phyloP scores from a whole-genome alignment of 2,329 filamentous ascomycete species.

The Aspergillus terreus region DNA sequence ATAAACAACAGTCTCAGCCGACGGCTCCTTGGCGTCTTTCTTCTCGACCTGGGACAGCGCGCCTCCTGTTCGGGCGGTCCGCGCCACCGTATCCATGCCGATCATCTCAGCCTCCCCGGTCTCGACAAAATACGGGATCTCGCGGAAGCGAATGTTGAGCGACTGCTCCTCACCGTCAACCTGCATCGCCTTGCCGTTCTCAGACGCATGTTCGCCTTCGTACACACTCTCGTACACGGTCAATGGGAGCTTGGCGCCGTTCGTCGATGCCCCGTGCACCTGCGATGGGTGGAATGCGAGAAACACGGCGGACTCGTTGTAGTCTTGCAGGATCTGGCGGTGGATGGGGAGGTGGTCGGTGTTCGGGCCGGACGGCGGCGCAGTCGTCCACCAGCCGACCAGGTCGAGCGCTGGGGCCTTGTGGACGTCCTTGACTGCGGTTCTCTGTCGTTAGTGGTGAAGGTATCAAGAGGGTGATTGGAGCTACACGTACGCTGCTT shows the following conservation, averaged over 20 bases:
- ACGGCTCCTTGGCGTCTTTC: slow-evolving; percentile 30
- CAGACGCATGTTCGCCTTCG: slow-evolving; percentile 62
- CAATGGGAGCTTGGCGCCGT: slow-evolving; percentile 78
- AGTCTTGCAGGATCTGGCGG: slow-evolving; percentile 66
- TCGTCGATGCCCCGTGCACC: slow-evolving; percentile 49
- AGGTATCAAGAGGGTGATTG: background rate
- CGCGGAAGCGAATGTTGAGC: slow-evolving; percentile 69
- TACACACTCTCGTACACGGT: slow-evolving; percentile 85
- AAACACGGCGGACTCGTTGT: slow-evolving; percentile 83
- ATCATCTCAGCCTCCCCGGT: slow-evolving; percentile 98
- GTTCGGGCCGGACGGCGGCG: slow-evolving; percentile 68
- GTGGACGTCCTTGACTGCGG: slow-evolving; percentile 78
- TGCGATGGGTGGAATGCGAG: slow-evolving; percentile 77
- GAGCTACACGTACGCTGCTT: slow-evolving; percentile 67
- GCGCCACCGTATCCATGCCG: slow-evolving; percentile 86
- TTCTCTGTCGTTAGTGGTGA: slow-evolving; percentile 8
- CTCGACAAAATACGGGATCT: slow-evolving; percentile 82
- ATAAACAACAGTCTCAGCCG: slow-evolving; percentile 28
- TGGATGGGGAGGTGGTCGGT: slow-evolving; percentile 68
- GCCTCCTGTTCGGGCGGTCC: slow-evolving; percentile 62
- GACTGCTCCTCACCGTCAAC: slow-evolving; percentile 63
- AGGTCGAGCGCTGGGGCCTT: slow-evolving; percentile 78
- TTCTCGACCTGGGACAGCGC: slow-evolving; percentile 12
- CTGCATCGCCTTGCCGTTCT: slow-evolving; percentile 62
- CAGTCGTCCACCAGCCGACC: slow-evolving; percentile 87